Evolutionary conservation across 2,329 filamentous ascomycete species (phyloP), one percentile per base, ranked within the genome.

Genomic region (Leptographium radiaticola): DNA sequence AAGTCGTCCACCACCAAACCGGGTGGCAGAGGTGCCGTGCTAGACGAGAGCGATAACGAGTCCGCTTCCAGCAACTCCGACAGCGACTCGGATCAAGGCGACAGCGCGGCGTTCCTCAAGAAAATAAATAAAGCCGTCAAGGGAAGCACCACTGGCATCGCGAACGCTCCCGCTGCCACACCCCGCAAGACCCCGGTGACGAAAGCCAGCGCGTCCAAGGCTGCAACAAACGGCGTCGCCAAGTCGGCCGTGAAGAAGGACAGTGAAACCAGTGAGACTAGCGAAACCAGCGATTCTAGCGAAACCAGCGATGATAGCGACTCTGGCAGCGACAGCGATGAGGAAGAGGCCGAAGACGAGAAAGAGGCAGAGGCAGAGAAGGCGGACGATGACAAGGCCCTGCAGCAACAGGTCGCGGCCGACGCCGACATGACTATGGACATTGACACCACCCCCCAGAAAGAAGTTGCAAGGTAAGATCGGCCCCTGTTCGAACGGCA

Each of bases 51-150:
- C 38, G 62, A 65, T 4, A 46, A 47, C 49, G 60, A 60, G 9
- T 66, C 63, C 54, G 65, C 66, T 36, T 66, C 64, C 18, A 52
- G 50, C 50, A 40, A 36, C 31, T 58, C 58, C 13, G 56, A 54
- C 43, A 51, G 34, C 48, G 58, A 57, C 6, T 50, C 48, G 13
- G 51, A 49, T 31, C 45, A 43, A 42, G 54, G 48, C 2, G 52
- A 51, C 38, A 52, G 50, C 30, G 48, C 51, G 2, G 50, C 55
- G 1, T 59, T 60, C 30, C 25, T 60, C 18, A 39, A 52, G 16
- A 60, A 57, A 43, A 52, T 60, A 39, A 59, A 56, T 40, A 48
- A 60, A 5, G 56, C 12, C 60, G 18, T 47, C 16, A 42, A 42
- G 34, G 36, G 33, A 15, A 15, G 42, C 4, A 13, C 6, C 46